Evolutionary conservation across 257 asterid species (phyloP).

Genomic region (Leonotis leonurus): DNA sequence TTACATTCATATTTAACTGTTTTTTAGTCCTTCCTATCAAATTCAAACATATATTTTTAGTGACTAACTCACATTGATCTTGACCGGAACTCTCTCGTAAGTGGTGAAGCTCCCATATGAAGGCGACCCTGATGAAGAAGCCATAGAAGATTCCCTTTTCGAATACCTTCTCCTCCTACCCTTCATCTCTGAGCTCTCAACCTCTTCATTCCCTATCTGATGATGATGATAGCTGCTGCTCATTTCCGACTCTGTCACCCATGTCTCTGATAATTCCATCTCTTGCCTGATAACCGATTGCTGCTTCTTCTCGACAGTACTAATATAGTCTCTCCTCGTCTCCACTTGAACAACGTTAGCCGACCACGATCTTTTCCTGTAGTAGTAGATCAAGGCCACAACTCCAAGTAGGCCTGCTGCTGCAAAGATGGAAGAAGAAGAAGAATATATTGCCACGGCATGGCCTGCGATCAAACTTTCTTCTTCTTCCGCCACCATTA

Average conservation of each 20-base stretch:
- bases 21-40: too few species aligned
- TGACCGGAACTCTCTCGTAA: constrained; percentile 60
- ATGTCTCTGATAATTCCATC: constrained; percentile 25
- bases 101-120: constrained; percentile 98
- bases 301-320: not conserved
- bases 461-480: not conserved
- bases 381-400: constrained; percentile 16
- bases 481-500: constrained; percentile 6
- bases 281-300: not conserved
- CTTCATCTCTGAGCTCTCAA: constrained; percentile 40
- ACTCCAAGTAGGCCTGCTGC: constrained; percentile 27
- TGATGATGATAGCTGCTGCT: too few species aligned
- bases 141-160: constrained; percentile 62
- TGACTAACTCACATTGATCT: constrained; percentile 39
- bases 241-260: constrained; percentile 5
- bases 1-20: not conserved
- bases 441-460: constrained; percentile 19
- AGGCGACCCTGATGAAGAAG: constrained; percentile 52
- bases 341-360: too few species aligned
- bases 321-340: too few species aligned
- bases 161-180: constrained; percentile 17
- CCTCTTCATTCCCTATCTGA: constrained; percentile 34
- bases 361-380: constrained; percentile 5
- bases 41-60: too few species aligned
- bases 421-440: too few species aligned